phyloP scores from a whole-genome alignment of 2,329 filamentous ascomycete species.

The Fusarium sp. region DNA sequence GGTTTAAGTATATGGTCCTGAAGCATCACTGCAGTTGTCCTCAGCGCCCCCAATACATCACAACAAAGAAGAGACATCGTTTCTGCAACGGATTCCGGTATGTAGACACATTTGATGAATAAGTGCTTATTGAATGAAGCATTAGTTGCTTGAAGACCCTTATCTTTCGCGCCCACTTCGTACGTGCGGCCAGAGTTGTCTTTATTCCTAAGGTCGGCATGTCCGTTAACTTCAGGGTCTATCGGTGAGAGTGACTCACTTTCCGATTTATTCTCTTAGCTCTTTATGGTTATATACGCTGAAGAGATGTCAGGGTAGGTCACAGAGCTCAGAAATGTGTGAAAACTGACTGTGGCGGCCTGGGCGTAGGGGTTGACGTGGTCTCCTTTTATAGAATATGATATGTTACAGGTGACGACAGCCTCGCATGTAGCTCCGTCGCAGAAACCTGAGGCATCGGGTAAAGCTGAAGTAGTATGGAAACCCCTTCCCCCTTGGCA shows the following conservation, averaged over 20 bases:
- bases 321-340: fast-evolving
- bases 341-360: background rate
- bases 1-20: background rate
- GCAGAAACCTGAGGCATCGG: background rate
- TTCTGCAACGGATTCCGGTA: background rate
- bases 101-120: background rate
- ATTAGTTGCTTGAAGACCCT: background rate
- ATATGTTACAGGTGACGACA: background rate
- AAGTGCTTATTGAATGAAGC: fast-evolving
- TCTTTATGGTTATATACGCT: background rate
- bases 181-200: background rate
- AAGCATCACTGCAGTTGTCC: background rate
- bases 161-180: fast-evolving
- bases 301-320: fast-evolving
- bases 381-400: background rate
- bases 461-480: fast-evolving
- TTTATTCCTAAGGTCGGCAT: background rate
- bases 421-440: background rate
- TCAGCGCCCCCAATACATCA: background rate
- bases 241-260: background rate
- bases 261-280: no score
- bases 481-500: fast-evolving
- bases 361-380: background rate
- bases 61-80: background rate
- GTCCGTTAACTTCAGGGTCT: fast-evolving